Conservation (phyloP, 2,329 filamentous ascomycete species). For the Colletotrichum nymphaeae region DNA sequence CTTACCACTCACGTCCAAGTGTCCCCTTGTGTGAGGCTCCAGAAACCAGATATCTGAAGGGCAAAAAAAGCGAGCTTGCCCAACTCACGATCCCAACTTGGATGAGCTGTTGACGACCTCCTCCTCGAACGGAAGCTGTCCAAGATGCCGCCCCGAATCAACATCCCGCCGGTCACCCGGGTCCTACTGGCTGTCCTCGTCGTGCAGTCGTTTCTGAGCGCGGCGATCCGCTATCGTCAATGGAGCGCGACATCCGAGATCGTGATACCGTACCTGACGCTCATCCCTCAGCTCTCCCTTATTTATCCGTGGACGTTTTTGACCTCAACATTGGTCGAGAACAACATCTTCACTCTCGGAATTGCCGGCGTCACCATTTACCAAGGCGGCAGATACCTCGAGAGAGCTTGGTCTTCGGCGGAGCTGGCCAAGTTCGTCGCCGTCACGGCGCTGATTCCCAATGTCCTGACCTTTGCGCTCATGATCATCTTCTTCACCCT, state of each 20-base stretch:
- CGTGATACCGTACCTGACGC: conserved; percentile 86
- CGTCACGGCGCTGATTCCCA: conserved; percentile 82
- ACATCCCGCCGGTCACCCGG: conserved; percentile 91
- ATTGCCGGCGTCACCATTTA: conserved; percentile 85
- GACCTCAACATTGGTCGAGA: conserved; percentile 88
- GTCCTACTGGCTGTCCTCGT: conserved; percentile 80
- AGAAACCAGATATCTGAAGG: conserved; percentile 18
- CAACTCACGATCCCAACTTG: conserved; percentile 28
- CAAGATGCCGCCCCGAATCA: conserved; percentile 84
- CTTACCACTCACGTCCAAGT: conserved; percentile 27
- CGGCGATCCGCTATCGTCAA: conserved; percentile 79
- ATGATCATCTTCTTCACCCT: conserved; percentile 81
- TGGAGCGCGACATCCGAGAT: conserved; percentile 72
- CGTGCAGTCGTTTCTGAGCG: conserved; percentile 84
- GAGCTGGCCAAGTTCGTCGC: conserved; percentile 93
- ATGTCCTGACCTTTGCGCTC: conserved; percentile 77
- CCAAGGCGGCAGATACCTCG: conserved; percentile 93
- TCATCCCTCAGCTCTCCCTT: conserved; percentile 85
- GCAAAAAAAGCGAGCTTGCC: conserved; percentile 19
- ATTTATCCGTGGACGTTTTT: conserved; percentile 95
- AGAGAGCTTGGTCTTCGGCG: conserved; percentile 92
- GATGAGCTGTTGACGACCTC: conserved; percentile 31
- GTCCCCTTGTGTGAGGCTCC: conserved; percentile 24
- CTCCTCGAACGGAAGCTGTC: conserved; percentile 28
- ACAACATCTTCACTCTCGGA: conserved; percentile 87